Evolutionary conservation across 2,329 filamentous ascomycete genomes (phyloP), one percentile per base, ranked within the genome.

Genomic region (Fusarium temperatum): DNA sequence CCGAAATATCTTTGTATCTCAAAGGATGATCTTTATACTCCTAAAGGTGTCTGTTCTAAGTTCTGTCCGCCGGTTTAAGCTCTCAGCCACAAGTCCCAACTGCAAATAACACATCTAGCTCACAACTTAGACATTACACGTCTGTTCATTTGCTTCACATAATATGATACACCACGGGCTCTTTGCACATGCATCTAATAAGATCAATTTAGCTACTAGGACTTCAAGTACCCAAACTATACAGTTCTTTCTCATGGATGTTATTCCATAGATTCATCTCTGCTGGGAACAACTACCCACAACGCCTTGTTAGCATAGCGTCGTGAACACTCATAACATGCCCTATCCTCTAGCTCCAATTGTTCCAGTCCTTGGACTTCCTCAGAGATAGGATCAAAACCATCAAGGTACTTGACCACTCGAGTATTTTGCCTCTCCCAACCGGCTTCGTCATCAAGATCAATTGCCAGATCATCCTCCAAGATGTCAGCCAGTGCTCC

Each of bases 1-100:
- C 24, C 0, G 4, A 4, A 51, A 3, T 1, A 35, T 24, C 0
- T 35, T 24, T 11, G 15, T 14, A 20, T 20, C 8, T 2, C 4
- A 11, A 24, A 51, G 3, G 6, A 15, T 3, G 15, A 3, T 6
- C 1, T 14, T 8, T 13, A 13, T 10, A 5, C 6, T 18, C 3
- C 4, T 18, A 2, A 24, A 1, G 14, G 0, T 2, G 17, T 20
- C 15, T 28, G 7, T 12, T 24, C 24, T 8, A 10, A 35, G 32
- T 35, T 35, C 6, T 35, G 32, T 8, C 14, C 1, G 6, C 32
- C 3, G 32, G 15, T 15, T 8, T 15, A 14, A 15, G 32, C 32
- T 35, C 32, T 35, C 14, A 35, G 32, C 14, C 32, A 35, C 32
- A 35, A 15, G 32, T 8, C 6, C 32, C 14, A 35, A 15, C 32